Evolutionary conservation across 257 asterid species (phyloP), one percentile per base, ranked within the genome.

Genomic region (Ajuga chamaepitys): DNA sequence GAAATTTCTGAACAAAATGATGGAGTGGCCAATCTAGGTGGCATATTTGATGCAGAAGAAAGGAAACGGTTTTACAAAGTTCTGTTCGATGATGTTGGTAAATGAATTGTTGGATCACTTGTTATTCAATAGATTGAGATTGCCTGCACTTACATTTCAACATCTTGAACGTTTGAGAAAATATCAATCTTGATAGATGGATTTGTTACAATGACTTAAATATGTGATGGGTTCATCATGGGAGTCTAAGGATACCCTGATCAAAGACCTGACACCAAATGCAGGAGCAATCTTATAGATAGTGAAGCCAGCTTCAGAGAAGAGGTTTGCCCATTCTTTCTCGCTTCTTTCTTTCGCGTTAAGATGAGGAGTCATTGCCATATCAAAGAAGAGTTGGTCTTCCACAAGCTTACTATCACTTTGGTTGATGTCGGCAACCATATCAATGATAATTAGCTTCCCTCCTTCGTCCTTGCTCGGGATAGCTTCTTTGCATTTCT

Each of bases 11-110:
- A n/a, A n/a, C n/a, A n/a, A n/a, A n/a, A n/a, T n/a, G n/a, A n/a
- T n/a, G n/a, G n/a, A n/a, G n/a, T n/a, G n/a, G n/a, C n/a, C n/a
- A n/a, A n/a, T n/a, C n/a, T n/a, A n/a, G n/a, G n/a, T n/a, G n/a
- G n/a, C n/a, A n/a, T n/a, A n/a, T n/a, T n/a, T n/a, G n/a, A n/a
- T n/a, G n/a, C n/a, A n/a, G n/a, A n/a, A n/a, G 98, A 88, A 78
- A 84, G 97, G 53, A 88, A 82, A 68, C 68, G 95, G 44, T 91
- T 91, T 56, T 88, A 88, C 72, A 85, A 82, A 77, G 84, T 80
- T 70, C 77, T 91, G 44, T 82, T 91, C 71, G 95, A 77, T 68
- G 94, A 88, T 35, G 77, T 68, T 75, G 67, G 74, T 52, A 81
- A 71, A 52, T 87, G 80, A n/a, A n/a, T n/a, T n/a, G n/a, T n/a